A percentile compares a stretch with the other conserved stretches of the same genome.
These are phyloP conservation scores for Talaromyces piceae DNA, from an alignment of 2,329 filamentous ascomycete genomes.

Conservation along the genomic window DNA sequence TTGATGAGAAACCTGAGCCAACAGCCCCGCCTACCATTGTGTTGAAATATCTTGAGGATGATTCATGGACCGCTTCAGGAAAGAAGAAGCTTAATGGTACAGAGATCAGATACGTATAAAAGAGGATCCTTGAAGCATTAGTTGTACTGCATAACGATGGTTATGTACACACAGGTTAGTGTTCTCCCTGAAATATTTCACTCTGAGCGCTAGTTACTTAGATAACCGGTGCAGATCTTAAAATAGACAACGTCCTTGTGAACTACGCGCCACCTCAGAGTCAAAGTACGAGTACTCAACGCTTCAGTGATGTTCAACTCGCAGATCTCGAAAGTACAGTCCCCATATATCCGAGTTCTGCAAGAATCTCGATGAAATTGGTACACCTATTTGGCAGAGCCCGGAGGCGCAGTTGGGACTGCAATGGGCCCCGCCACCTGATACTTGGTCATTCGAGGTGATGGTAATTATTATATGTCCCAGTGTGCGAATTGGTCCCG, in stretches of 20 bases:
- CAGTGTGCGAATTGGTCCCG: not conserved
- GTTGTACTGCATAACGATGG: slow-evolving; percentile 13
- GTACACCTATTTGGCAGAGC: slow-evolving; percentile 15
- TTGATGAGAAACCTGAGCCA: slow-evolving; percentile 8
- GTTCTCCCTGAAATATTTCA: not conserved
- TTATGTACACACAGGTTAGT: slow-evolving; percentile 16
- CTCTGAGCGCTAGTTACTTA: not conserved
- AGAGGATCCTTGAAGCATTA: slow-evolving; percentile 13
- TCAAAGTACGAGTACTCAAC: slow-evolving; percentile 3
- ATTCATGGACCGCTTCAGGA: slow-evolving; percentile 10
- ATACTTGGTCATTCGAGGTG: slow-evolving; percentile 16
- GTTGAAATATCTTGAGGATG: slow-evolving; percentile 16
- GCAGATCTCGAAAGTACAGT: slow-evolving; percentile 15
- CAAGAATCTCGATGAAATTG: slow-evolving; percentile 11
- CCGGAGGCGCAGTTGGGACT: slow-evolving; percentile 14
- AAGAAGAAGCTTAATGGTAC: slow-evolving; percentile 10
- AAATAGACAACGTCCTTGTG: slow-evolving; percentile 16
- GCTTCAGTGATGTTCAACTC: slow-evolving; percentile 16
- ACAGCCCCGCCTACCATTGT: slow-evolving; percentile 12
- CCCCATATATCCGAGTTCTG: slow-evolving; percentile 10
- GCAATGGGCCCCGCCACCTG: slow-evolving; percentile 14
- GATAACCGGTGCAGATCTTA: slow-evolving; percentile 13
- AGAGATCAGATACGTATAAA: slow-evolving; percentile 16
- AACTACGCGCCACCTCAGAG: slow-evolving; percentile 12
- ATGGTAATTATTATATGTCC: slow-evolving; percentile 10